Percentiles rank a stretch among this genome's conserved stretches.
phyloP scores from a whole-genome alignment of 371 early-diverging fungal species.

The Mucor saturninus region DNA sequence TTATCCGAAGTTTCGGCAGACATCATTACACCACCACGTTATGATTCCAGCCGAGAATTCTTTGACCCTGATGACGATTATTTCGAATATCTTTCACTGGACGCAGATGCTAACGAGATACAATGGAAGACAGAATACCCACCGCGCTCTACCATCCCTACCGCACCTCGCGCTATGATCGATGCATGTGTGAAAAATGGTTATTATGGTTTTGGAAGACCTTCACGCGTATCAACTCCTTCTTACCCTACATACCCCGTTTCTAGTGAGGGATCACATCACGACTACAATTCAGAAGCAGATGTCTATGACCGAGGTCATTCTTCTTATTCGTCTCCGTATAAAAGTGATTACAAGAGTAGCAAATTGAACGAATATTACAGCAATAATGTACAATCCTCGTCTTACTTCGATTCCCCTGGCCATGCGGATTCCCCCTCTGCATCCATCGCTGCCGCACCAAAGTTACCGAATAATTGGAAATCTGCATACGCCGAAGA shows the following conservation, averaged over 20 bases:
- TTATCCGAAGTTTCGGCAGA: slow-evolving; percentile 3
- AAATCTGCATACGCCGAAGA: slow-evolving; percentile 36
- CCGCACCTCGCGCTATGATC: slow-evolving; percentile 43
- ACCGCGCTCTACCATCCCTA: slow-evolving; percentile 32
- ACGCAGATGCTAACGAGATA: slow-evolving; percentile 23
- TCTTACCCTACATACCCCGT: slow-evolving; percentile 7
- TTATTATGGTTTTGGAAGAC: slow-evolving; percentile 21
- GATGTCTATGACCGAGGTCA: background rate
- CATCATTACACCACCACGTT: slow-evolving; percentile 1
- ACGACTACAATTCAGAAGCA: background rate
- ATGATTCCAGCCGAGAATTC: slow-evolving; percentile 31
- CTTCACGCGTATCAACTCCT: slow-evolving; percentile 4
- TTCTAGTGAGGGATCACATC: background rate
- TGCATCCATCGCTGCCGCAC: background rate
- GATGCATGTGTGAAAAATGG: slow-evolving; percentile 34
- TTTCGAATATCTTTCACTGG: slow-evolving; percentile 38
- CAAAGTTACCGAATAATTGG: slow-evolving; percentile 39
- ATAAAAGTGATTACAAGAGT: slow-evolving; percentile 6
- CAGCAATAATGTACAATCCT: background rate
- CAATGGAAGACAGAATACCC: slow-evolving; percentile 34
- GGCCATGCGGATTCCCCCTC: background rate
- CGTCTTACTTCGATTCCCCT: slow-evolving; percentile 4
- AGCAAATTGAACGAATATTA: slow-evolving; percentile 5
- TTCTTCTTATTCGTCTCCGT: background rate
- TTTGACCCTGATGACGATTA: slow-evolving; percentile 41